Base-by-base conservation (phyloP, 2,329 filamentous ascomycete genomes). In the Diaporthe citrichinensis region DNA sequence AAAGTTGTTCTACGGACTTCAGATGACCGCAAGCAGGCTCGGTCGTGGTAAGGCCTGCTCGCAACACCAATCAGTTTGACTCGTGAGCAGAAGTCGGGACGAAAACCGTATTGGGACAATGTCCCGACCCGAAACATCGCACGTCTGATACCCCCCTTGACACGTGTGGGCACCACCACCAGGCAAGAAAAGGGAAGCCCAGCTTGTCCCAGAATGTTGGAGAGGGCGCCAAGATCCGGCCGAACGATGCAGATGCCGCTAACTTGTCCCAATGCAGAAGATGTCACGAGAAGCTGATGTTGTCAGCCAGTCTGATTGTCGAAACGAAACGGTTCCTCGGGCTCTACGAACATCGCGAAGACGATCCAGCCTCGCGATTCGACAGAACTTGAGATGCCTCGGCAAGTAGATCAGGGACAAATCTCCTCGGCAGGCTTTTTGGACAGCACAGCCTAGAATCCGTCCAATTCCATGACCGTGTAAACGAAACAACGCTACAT, bases 81-180 rank as follows among this genome's bases (percentile, higher is more conserved):
- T 69, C 49, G 65, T 51, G 65, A 55, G 65, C n/a, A 53, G 15
- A 69, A 55, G 65, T 69, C 49, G 65, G 65, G 65, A 69, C 65
- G 65, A 69, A 69, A 69, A 69, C 65, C 65, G 65, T 31, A 41
- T 69, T 55, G 34, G 65, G 65, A 53, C 46, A 69, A 69, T 69
- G 65, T 69, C 65, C 65, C 65, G 65, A 69, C 65, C 65, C 65
- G 65, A 69, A 69, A 69, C 65, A 69, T 69, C 49, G 49, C 65
- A 69, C 49, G 49, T 55, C 65, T 69, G 65, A 69, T 53, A 36
- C 31, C 46, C 61, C 65, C 65, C 65, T 69, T 69, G 65, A 69
- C 65, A 69, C 65, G 49, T 69, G 65, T 53, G 65, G 14, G n/a
- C 49, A 55, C 65, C 36, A 36, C 65, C 49, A 39, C n/a, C 23